Base-by-base conservation (phyloP, 805 yeast species). In the Myxozyma lipomycoides region DNA sequence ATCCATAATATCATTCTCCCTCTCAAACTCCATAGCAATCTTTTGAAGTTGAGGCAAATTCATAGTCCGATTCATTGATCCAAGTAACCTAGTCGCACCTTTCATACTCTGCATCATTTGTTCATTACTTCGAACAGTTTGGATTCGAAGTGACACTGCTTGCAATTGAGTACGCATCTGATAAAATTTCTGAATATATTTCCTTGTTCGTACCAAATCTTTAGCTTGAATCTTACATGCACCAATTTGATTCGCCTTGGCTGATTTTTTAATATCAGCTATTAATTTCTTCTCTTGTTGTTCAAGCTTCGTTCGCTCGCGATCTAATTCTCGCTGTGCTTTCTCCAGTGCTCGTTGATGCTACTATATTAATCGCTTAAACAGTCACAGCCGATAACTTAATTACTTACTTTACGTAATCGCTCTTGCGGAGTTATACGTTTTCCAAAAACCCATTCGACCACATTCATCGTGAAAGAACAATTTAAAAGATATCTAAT, bases 381-480 rank as follows among this genome's bases (percentile, higher is more conserved):
- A 21, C 19, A 7, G 19, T 17, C 38, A 17, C 6, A 7, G n/a
- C 6, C 38, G 37, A 48, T 35, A 26, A 18, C 21, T 9, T n/a
- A 3, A 1, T 6, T n/a, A 35, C 41, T 47, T 62, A 73, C 78
- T 63, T 82, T 91, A 57, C 97, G 81, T 66, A 93, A 78, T 67
- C 89, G 78, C 70, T 93, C 98, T 66, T 90, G 97, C 9, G 98
- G 98, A 43, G 98, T 88, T 56, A 85, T 72, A 65, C 84, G 79
- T 75, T 88, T 86, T 7, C 98, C 98, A 71, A 93, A 93, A 24
- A 86, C 88, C 98, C 98, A 93, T 64, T 90, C 95, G 59, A 93
- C 78, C 61, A 84, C 65, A 61, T 79, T 78, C 85, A 81, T 81
- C 23, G 25, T 26, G 35, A n/a, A n/a, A n/a, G n/a, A n/a, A n/a